These are phyloP conservation scores for Suillus brevipes DNA, from an alignment of 768 basidiomycete genomes.

Conservation along the genomic window DNA sequence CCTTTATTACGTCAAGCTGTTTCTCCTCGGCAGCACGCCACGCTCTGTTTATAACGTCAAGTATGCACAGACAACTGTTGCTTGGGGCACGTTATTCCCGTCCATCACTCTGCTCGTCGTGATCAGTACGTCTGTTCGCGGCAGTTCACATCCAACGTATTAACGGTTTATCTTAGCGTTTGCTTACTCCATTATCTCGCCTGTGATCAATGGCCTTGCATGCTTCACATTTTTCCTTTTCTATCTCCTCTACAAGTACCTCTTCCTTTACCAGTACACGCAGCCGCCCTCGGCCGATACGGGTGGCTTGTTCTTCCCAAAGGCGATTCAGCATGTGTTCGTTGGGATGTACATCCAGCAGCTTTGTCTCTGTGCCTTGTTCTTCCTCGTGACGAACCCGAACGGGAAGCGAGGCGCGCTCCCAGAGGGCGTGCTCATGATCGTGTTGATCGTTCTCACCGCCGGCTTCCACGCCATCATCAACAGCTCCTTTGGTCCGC, in stretches of 20 bases:
- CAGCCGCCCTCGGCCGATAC: constrained; percentile 73
- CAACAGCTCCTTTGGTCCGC: constrained; percentile 77
- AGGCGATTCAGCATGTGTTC: constrained; percentile 90
- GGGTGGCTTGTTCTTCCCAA: constrained; percentile 94
- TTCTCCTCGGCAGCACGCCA: constrained; percentile 86
- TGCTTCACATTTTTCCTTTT: constrained; percentile 80
- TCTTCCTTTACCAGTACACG: constrained; percentile 79
- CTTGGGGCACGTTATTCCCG: constrained; percentile 78
- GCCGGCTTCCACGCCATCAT: constrained; percentile 73
- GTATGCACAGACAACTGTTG: constrained; percentile 63
- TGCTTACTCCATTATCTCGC: constrained; percentile 86
- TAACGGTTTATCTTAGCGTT: constrained; percentile 43
- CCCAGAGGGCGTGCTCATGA: constrained; percentile 79
- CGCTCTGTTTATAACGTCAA: constrained; percentile 83
- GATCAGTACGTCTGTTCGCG: constrained; percentile 56
- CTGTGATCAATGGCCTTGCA: constrained; percentile 90
- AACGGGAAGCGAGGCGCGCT: constrained; percentile 55
- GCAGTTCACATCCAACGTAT: constrained; percentile 4
- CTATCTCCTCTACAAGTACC: constrained; percentile 83
- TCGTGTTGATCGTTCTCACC: constrained; percentile 82
- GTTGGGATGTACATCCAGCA: constrained; percentile 93
- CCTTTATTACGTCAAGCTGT: constrained; percentile 89
- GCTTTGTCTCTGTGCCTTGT: constrained; percentile 79
- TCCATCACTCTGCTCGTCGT: constrained; percentile 75
- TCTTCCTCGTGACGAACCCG: constrained; percentile 78